Evolutionary conservation across 306 rosid species (phyloP).

Genomic region (Pyrus betulifolia): DNA sequence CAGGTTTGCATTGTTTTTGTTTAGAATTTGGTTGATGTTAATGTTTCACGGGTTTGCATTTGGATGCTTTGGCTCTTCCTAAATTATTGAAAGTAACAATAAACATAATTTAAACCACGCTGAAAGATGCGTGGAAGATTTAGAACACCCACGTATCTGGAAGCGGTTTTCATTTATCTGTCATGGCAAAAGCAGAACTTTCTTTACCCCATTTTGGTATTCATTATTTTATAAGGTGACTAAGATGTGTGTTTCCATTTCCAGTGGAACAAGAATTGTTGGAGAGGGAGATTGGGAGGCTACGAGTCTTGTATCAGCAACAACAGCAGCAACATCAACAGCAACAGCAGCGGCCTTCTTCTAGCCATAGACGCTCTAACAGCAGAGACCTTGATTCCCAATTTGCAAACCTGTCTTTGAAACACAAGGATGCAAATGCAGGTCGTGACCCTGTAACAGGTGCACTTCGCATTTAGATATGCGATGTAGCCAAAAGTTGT

Average conservation of each 20-base stretch:
- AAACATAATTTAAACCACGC: not conserved
- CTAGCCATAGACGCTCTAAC: conserved; percentile 68
- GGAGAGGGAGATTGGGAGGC: conserved; percentile 96
- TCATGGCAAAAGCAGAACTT: not conserved
- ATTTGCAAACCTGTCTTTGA: conserved; percentile 74
- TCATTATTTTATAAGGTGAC: conserved; percentile 13
- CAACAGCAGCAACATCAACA: conserved; percentile 49
- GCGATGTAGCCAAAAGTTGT: conserved; percentile 25
- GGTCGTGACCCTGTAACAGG: conserved; percentile 67
- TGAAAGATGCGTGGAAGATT: not conserved
- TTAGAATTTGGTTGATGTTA: not conserved
- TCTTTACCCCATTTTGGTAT: not conserved
- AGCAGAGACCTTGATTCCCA: conserved; percentile 95
- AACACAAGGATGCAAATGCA: conserved; percentile 69
- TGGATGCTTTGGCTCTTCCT: not conserved
- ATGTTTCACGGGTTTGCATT: not conserved
- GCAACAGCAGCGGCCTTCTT: conserved; percentile 54
- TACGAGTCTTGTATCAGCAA: conserved; percentile 66
- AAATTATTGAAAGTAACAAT: not conserved
- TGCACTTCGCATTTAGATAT: conserved; percentile 57
- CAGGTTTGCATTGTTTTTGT: not conserved
- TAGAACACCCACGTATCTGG: not conserved
- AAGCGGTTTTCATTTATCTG: not conserved
- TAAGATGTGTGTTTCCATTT: conserved; percentile 34
- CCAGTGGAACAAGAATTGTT: conserved; percentile 98